Percentiles rank a stretch among this genome's conserved stretches.
phyloP scores from a whole-genome alignment of 805 yeast species.

The Wilhelminamyces savonicus region DNA sequence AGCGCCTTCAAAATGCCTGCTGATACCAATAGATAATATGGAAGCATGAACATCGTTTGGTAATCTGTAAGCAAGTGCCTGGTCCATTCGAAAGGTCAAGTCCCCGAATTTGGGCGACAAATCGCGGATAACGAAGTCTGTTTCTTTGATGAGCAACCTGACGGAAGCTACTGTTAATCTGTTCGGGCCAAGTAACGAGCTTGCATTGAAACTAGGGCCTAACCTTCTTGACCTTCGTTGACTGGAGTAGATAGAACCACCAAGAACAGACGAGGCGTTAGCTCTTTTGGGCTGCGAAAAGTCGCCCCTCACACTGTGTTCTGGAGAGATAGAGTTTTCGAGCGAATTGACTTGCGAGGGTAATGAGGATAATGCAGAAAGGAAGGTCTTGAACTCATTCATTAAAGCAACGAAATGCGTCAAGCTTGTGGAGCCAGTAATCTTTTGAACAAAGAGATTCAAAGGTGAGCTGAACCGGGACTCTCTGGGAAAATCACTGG shows the following conservation, averaged over 20 bases:
- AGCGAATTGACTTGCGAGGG: slow-evolving; percentile 7
- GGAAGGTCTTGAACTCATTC: slow-evolving; percentile 5
- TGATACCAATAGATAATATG: slow-evolving; percentile 9
- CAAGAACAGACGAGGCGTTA: too few relatives aligned
- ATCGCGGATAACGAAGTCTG: slow-evolving; percentile 10
- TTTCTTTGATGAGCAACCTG: slow-evolving; percentile 16
- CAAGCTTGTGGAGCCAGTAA: slow-evolving; percentile 7
- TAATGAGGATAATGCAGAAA: too few relatives aligned
- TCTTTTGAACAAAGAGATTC: slow-evolving; percentile 9
- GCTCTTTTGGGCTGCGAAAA: background rate
- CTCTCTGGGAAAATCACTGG: slow-evolving; percentile 12
- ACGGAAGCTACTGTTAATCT: slow-evolving; percentile 36
- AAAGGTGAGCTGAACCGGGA: slow-evolving; percentile 10
- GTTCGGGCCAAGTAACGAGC: slow-evolving; percentile 16
- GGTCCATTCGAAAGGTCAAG: slow-evolving; percentile 7
- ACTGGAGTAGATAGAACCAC: too few relatives aligned
- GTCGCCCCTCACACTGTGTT: slow-evolving; percentile 3
- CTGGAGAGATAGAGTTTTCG: slow-evolving; percentile 6
- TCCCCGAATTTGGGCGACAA: slow-evolving; percentile 22
- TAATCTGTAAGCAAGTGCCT: too few relatives aligned
- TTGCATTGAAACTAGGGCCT: slow-evolving; percentile 7
- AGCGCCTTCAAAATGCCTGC: slow-evolving; percentile 1
- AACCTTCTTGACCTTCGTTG: slow-evolving; percentile 10
- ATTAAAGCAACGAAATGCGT: slow-evolving; percentile 5
- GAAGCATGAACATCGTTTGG: too few relatives aligned